These are phyloP conservation scores for Hysterium pulicare DNA, from an alignment of 2,329 filamentous ascomycete species.

Conservation along the genomic window DNA sequence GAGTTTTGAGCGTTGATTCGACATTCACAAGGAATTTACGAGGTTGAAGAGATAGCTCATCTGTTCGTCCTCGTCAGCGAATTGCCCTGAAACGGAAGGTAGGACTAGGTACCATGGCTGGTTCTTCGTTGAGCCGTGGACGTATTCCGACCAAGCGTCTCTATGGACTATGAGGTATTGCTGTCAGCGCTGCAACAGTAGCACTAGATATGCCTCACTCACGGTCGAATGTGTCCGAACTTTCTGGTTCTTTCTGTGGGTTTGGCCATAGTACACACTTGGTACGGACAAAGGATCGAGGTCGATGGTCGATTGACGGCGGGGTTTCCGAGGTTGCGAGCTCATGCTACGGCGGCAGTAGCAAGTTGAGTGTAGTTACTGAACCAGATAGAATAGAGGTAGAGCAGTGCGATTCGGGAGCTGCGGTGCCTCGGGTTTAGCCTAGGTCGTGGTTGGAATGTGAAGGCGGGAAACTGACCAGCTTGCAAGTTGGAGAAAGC, in stretches of 20 bases:
- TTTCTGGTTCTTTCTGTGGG: constrained; percentile 47
- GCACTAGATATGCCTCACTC: constrained; percentile 24
- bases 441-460: too few relatives aligned
- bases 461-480: constrained; percentile 5
- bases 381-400: constrained; percentile 13
- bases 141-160: constrained; percentile 28
- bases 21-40: constrained; percentile 86
- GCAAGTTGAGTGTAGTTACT: background rate
- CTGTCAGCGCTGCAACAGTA: constrained; percentile 10
- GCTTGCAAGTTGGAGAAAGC: too few relatives aligned
- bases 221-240: constrained; percentile 56
- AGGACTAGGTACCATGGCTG: constrained; percentile 32
- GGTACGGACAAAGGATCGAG: constrained; percentile 57
- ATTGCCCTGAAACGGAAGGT: background rate
- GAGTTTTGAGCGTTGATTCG: constrained; percentile 72
- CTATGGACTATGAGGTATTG: constrained; percentile 21
- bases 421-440: too few relatives aligned
- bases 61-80: constrained; percentile 46
- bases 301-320: constrained; percentile 40
- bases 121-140: constrained; percentile 27
- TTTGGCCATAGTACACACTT: constrained; percentile 59
- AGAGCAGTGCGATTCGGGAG: constrained; percentile 7
- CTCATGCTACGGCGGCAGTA: constrained; percentile 34
- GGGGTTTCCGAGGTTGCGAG: constrained; percentile 37
- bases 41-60: constrained; percentile 66